These are phyloP conservation scores for Macrophomina pseudophaseolina DNA, from an alignment of 2,329 filamentous ascomycete genomes.

Conservation along the genomic window DNA sequence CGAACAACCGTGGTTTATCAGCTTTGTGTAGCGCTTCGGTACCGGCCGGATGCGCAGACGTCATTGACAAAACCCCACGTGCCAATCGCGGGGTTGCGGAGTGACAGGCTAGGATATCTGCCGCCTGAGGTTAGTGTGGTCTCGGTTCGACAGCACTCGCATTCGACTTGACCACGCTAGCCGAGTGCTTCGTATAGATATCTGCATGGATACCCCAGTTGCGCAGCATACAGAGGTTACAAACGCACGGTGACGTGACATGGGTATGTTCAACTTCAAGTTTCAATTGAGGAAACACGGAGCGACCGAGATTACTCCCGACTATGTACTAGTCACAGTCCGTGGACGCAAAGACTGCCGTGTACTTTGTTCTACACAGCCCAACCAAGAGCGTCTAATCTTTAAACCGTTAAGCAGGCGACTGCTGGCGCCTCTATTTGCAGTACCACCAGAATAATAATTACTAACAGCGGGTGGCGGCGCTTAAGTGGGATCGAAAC, in stretches of 20 bases:
- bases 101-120: neutral
- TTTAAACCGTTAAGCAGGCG: slow-evolving; percentile 1
- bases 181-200: neutral
- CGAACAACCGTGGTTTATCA: too few relatives aligned
- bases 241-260: neutral
- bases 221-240: too few relatives aligned
- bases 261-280: neutral
- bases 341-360: neutral
- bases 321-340: slow-evolving; percentile 11
- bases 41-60: neutral
- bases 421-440: slow-evolving; percentile 20
- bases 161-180: too few relatives aligned
- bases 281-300: neutral
- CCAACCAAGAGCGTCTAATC: slow-evolving; percentile 2
- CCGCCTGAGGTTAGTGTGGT: neutral
- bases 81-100: neutral
- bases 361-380: neutral
- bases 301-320: neutral
- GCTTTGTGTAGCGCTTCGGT: neutral
- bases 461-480: slow-evolving; percentile 18
- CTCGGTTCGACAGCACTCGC: too few relatives aligned
- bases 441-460: slow-evolving; percentile 13
- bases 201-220: too few relatives aligned
- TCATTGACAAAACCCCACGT: neutral
- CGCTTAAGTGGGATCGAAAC: neutral